Conservation (phyloP, 805 yeast species). For the Ogataea populi-albae region DNA sequence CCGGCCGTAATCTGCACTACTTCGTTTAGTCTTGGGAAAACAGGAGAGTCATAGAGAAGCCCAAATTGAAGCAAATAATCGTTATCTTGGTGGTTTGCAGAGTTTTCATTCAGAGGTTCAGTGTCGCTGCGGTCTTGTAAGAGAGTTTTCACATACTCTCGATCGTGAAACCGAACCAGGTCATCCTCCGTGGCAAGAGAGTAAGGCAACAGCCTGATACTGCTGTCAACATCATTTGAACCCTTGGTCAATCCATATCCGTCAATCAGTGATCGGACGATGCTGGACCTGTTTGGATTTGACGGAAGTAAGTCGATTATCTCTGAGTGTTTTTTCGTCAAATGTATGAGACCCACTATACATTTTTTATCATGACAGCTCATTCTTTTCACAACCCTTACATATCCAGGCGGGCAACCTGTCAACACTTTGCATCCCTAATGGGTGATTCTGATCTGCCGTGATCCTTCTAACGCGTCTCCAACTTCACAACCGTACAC, state of each 20-base stretch:
- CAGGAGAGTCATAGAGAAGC: slow-evolving; percentile 59
- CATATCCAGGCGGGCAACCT: too few relatives aligned
- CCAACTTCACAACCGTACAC: too few relatives aligned
- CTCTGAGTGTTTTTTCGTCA: slow-evolving; percentile 9
- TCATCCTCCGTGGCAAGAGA: slow-evolving; percentile 35
- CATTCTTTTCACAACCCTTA: too few relatives aligned
- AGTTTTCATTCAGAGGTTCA: slow-evolving; percentile 19
- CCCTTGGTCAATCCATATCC: slow-evolving; percentile 37
- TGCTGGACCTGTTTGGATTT: slow-evolving; percentile 47
- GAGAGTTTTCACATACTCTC: slow-evolving; percentile 39
- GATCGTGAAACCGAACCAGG: slow-evolving; percentile 49
- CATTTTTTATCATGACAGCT: too few relatives aligned
- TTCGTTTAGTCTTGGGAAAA: slow-evolving; percentile 50
- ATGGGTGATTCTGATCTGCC: too few relatives aligned
- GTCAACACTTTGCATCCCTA: too few relatives aligned
- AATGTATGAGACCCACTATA: slow-evolving; percentile 14
- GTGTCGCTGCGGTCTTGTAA: slow-evolving; percentile 26
- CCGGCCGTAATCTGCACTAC: slow-evolving; percentile 54
- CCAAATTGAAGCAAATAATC: slow-evolving; percentile 39
- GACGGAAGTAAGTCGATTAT: slow-evolving; percentile 47
- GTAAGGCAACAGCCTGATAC: slow-evolving; percentile 28
- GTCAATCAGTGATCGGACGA: slow-evolving; percentile 39
- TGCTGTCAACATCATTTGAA: neutral
- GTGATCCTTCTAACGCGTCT: too few relatives aligned
- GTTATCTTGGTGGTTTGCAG: slow-evolving; percentile 12